These are phyloP conservation scores for Scheffersomyces coipomensis DNA, from an alignment of 805 yeast genomes.

Conservation along the genomic window DNA sequence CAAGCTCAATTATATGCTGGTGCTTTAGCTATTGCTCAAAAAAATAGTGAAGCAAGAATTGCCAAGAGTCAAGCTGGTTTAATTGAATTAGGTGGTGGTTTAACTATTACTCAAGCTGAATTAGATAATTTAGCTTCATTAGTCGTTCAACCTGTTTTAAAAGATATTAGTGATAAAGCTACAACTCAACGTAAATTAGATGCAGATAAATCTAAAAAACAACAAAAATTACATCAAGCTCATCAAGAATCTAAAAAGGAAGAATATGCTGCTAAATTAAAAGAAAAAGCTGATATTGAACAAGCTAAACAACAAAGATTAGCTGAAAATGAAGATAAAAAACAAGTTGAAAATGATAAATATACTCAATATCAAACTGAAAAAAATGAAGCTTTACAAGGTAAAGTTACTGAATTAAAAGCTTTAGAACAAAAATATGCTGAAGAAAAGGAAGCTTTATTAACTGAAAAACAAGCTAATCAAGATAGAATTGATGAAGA, in stretches of 20 bases:
- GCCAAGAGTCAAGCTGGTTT: constrained; percentile 48
- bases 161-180: constrained; percentile 70
- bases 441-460: constrained; percentile 38
- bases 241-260: constrained; percentile 32
- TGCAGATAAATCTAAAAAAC: constrained; percentile 29
- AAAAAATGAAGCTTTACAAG: constrained; percentile 29
- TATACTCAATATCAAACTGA: constrained; percentile 26
- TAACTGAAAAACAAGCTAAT: constrained; percentile 46
- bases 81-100: constrained; percentile 85
- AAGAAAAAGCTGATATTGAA: constrained; percentile 35
- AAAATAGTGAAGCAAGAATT: constrained; percentile 57
- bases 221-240: constrained; percentile 28
- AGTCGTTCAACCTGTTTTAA: constrained; percentile 79
- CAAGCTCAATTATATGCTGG: constrained; percentile 61
- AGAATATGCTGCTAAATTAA: constrained; percentile 23
- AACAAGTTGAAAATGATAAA: constrained; percentile 27
- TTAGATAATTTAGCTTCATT: constrained; percentile 76
- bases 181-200: constrained; percentile 58
- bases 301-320: constrained; percentile 34
- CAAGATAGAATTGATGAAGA: constrained; percentile 43
- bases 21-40: constrained; percentile 78
- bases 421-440: constrained; percentile 39
- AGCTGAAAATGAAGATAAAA: constrained; percentile 28
- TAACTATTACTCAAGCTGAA: constrained; percentile 70
- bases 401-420: constrained; percentile 24